Conservation (phyloP, 2,329 filamentous ascomycete species). For the Botrytis squamosa region DNA sequence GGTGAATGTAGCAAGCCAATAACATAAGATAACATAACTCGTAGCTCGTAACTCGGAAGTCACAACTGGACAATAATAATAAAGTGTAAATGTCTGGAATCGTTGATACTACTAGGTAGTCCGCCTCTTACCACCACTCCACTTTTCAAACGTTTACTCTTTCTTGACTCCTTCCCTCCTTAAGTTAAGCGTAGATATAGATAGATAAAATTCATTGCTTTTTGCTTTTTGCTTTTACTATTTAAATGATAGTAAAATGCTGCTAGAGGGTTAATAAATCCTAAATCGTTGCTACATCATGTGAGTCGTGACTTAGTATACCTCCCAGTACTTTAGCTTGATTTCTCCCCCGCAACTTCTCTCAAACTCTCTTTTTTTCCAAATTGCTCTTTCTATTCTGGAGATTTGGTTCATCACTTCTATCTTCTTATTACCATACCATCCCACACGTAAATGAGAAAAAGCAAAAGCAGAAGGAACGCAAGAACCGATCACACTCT, state of each 20-base stretch:
- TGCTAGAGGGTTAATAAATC: not conserved
- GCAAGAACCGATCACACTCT: not conserved
- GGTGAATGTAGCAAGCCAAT: not conserved
- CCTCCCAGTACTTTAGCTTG: constrained; percentile 1
- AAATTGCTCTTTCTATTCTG: not conserved
- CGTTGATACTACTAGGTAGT: not conserved
- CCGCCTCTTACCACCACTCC: not conserved
- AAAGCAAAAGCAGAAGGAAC: not conserved
- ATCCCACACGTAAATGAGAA: not conserved
- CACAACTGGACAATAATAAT: not conserved
- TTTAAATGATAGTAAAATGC: constrained; percentile 5
- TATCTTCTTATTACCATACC: not conserved
- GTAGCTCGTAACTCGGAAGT: not conserved
- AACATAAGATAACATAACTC: not conserved
- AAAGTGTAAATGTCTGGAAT: constrained; percentile 7
- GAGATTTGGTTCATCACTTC: not conserved
- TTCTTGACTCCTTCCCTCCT: constrained; percentile 8
- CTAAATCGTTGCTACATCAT: constrained; percentile 1
- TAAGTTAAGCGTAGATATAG: constrained; percentile 8
- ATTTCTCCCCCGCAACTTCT: constrained; percentile 14
- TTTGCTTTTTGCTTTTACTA: not conserved
- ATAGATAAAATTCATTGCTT: not conserved
- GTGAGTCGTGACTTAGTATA: not conserved
- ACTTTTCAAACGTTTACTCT: constrained; percentile 11
- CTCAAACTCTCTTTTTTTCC: not conserved